A percentile compares a stretch with the other conserved stretches of the same genome.
Conservation (phyloP, 805 yeast species). For the Pichia californica region DNA sequence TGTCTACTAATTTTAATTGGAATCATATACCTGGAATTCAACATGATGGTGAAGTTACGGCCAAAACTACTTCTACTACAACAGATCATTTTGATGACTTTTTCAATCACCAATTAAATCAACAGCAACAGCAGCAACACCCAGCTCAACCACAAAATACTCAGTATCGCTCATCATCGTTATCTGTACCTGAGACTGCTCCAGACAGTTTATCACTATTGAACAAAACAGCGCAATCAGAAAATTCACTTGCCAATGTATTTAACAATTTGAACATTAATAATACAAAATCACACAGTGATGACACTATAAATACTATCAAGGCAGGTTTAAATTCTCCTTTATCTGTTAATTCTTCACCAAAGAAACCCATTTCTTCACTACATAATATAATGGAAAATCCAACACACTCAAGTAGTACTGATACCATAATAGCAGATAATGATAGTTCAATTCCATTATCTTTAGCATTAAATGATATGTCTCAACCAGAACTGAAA, state of each 20-base stretch:
- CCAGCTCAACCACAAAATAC: background rate
- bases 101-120: slow-evolving; percentile 3
- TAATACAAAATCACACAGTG: slow-evolving; percentile 10
- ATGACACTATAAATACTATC: slow-evolving; percentile 6
- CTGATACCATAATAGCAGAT: slow-evolving; percentile 20
- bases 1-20: slow-evolving; percentile 20
- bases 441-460: slow-evolving; percentile 48
- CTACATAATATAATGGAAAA: background rate
- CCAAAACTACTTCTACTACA: background rate
- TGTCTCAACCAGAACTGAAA: slow-evolving; percentile 70
- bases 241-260: background rate
- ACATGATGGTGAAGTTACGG: background rate
- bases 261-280: slow-evolving; percentile 2
- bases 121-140: background rate
- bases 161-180: too few relatives aligned
- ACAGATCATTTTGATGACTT: slow-evolving; percentile 11
- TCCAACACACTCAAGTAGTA: slow-evolving; percentile 19
- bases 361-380: background rate
- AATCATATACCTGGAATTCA: slow-evolving; percentile 19
- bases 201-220: too few relatives aligned
- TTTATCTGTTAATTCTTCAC: background rate
- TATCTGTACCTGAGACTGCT: too few relatives aligned
- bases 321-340: background rate
- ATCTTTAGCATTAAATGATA: slow-evolving; percentile 57
- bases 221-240: too few relatives aligned